Percentiles rank a stretch among this genome's conserved stretches.
These are phyloP conservation scores for Cryptosporidium sp. DNA, from an alignment of 169 alveolate genomes.

Conservation along the genomic window DNA sequence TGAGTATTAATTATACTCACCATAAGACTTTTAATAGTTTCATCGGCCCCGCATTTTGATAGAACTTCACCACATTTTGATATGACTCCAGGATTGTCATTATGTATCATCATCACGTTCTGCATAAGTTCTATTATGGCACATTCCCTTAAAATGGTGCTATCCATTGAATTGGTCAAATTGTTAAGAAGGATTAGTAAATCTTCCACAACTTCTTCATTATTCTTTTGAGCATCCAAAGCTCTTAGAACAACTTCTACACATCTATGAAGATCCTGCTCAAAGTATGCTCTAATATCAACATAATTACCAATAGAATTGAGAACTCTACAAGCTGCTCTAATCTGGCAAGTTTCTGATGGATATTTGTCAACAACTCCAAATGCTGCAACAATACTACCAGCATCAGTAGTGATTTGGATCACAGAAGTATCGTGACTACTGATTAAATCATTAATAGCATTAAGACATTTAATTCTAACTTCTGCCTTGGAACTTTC, in stretches of 20 bases:
- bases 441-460: constrained; percentile 65
- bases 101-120: constrained; percentile 87
- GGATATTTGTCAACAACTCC: constrained; percentile 69
- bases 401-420: constrained; percentile 59
- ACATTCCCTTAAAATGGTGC: constrained; percentile 82
- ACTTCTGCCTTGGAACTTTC: constrained; percentile 76
- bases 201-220: constrained; percentile 80
- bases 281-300: constrained; percentile 69
- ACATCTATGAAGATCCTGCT: constrained; percentile 70
- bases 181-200: constrained; percentile 81
- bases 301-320: constrained; percentile 71
- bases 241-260: constrained; percentile 65
- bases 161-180: constrained; percentile 79
- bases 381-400: constrained; percentile 73
- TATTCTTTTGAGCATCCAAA: constrained; percentile 79
- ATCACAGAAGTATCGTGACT: constrained; percentile 70
- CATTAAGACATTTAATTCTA: constrained; percentile 50
- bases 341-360: constrained; percentile 48
- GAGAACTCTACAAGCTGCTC: constrained; percentile 72
- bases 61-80: constrained; percentile 88
- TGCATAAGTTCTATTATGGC: constrained; percentile 89
- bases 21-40: constrained; percentile 89
- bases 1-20: constrained; percentile 85
- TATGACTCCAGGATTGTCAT: constrained; percentile 85
- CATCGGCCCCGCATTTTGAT: constrained; percentile 91